These are phyloP conservation scores for Yamadazyma aaseri DNA, from an alignment of 1,139 yeast species.

Conservation along the genomic window DNA sequence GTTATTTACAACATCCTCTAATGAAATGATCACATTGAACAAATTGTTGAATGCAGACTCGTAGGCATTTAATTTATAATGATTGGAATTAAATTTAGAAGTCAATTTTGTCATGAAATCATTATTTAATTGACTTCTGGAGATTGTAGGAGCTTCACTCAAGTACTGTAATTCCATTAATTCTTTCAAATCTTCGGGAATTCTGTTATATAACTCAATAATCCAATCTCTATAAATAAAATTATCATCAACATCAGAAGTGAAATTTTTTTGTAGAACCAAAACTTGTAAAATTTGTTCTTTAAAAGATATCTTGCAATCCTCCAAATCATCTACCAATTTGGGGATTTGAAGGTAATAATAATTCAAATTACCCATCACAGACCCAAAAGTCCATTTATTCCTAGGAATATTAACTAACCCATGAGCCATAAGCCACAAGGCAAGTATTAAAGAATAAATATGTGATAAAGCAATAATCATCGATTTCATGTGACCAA, in stretches of 20 bases:
- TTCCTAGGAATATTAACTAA: conserved; percentile 64
- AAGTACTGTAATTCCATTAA: conserved; percentile 34
- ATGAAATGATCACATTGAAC: conserved; percentile 29
- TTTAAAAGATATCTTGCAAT: conserved; percentile 58
- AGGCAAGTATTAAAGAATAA: conserved; percentile 71
- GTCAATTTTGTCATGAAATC: conserved; percentile 35
- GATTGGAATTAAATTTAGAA: conserved; percentile 35
- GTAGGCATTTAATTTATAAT: conserved; percentile 40
- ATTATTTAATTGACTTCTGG: conserved; percentile 37
- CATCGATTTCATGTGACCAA: conserved; percentile 60
- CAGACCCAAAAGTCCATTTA: conserved; percentile 50
- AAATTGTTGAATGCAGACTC: conserved; percentile 41
- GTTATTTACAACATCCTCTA: conserved; percentile 43
- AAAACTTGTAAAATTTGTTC: conserved; percentile 66
- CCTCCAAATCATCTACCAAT: conserved; percentile 62
- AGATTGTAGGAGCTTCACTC: conserved; percentile 21
- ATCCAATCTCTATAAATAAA: conserved; percentile 44
- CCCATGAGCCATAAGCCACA: conserved; percentile 88
- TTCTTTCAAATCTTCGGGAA: conserved; percentile 38
- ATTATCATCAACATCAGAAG: conserved; percentile 32
- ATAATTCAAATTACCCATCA: conserved; percentile 37
- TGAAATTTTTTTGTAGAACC: conserved; percentile 39
- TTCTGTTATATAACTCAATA: conserved; percentile 26
- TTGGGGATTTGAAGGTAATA: conserved; percentile 56
- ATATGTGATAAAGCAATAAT: conserved; percentile 77